Base-by-base conservation (phyloP, 2,329 filamentous ascomycete genomes). In the Hypoxylon sp. region DNA sequence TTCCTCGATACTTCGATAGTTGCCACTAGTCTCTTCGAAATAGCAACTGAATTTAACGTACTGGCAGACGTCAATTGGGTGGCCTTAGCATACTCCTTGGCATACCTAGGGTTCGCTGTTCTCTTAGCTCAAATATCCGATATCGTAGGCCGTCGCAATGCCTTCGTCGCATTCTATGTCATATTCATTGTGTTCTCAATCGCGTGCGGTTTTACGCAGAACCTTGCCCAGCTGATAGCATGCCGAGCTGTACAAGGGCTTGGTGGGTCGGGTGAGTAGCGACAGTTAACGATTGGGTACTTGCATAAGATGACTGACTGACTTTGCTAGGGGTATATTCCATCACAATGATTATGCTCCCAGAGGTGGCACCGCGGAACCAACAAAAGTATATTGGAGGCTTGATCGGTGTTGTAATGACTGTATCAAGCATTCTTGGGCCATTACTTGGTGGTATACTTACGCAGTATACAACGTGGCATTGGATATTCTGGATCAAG, bases 401-500 rank as follows among this genome's bases (percentile, higher is more conserved):
- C 18, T 60, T 85, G 1, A 79, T 87, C 2, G 85, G 85, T 0
- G 72, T 84, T 16, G 79, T 85, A 1, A 74, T 87, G 46, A 81
- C 82, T 20, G 65, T 80, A 20, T 78, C 83, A 4, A 84, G 84
- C 12, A 81, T 86, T 1, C 72, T 85, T 22, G 85, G 85, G 0
- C 85, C 84, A 0, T 76, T 86, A 1, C 71, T 87, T 14, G 85
- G 85, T 16, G 84, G 84, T 1, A 32, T 85, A 3, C 69, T 87
- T 40, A 85, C 84, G 1, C 73, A 83, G 14, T 85, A 83, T 54
- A 71, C 78, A 0, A 80, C 75, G 8, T 87, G 85, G 85, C 75
- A 82, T 64, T 86, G 84, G 81, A 78, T 87, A 1, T 88, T 88
- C 73, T 87, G 84, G 83, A 84, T 88, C 71, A 88, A 88, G 84